Conservation (phyloP, 1,284 basidiomycete genomes). For the Cryptococcus sp. region DNA sequence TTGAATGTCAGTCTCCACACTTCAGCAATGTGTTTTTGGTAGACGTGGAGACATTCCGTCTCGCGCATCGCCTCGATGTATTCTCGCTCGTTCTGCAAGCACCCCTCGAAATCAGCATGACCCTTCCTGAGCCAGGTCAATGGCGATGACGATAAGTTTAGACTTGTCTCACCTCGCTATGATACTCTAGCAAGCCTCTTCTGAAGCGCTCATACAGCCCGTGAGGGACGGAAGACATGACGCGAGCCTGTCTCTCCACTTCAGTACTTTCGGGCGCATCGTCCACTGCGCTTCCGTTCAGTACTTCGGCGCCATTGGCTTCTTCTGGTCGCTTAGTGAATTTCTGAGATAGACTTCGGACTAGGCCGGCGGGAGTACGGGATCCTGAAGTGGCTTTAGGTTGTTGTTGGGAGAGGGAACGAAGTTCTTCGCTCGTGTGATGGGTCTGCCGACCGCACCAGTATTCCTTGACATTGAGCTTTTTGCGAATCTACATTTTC, state of each 20-base stretch:
- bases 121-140: not conserved
- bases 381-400: slow-evolving; percentile 1
- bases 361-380: not conserved
- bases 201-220: slow-evolving; percentile 48
- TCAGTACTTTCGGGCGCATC: slow-evolving; percentile 10
- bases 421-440: slow-evolving; percentile 18
- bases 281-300: slow-evolving; percentile 15
- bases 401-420: slow-evolving; percentile 1
- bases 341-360: slow-evolving; percentile 10
- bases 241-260: slow-evolving; percentile 28
- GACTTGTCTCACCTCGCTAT: slow-evolving; percentile 33
- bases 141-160: not conserved
- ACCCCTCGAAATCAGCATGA: not conserved
- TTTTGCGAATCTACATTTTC: slow-evolving; percentile 30
- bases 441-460: slow-evolving; percentile 39
- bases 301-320: slow-evolving; percentile 1
- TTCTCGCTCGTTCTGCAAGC: slow-evolving; percentile 34
- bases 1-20: slow-evolving; percentile 51
- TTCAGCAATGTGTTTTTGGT: slow-evolving; percentile 46
- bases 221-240: slow-evolving; percentile 28
- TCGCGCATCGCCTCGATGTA: slow-evolving; percentile 50
- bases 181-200: slow-evolving; percentile 46
- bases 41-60: slow-evolving; percentile 45
- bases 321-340: slow-evolving; percentile 5
- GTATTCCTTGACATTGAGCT: slow-evolving; percentile 34